Base-by-base conservation (phyloP, 225 moss, liverwort and hornwort genomes). In the Antitrichia curtipendula region DNA sequence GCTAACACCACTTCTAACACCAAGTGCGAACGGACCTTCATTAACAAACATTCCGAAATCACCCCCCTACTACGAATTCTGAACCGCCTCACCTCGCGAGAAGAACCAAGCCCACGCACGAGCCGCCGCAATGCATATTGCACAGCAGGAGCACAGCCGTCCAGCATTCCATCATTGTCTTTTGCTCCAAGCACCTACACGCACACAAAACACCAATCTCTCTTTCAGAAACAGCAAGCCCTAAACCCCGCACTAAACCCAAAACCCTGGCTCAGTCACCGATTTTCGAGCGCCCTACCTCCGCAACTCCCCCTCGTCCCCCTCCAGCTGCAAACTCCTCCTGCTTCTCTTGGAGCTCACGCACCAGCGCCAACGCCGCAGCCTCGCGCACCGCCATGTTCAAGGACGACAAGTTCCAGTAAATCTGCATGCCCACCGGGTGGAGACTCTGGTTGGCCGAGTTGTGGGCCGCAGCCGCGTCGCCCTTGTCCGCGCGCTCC, bases 341-440 rank as follows among this genome's bases (percentile, higher is more conserved):
- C 90, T 99, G 98, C 59, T 94, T 95, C 47, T 87, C 93, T 45
- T 79, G 87, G 50, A 98, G 90, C 84, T 98, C 97, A 29, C 91
- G 82, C 41, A 96, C 96, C 50, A 98, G 91, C 32, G 95, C 97
- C 90, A 95, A 80, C 54, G 96, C 93, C 45, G 97, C 97, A 53
- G 91, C 90, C 91, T 98, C 97, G 85, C 96, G 93, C 86, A 96
- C 96, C 53, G 84, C 88, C 68, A 94, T 92, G 47, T 92, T 82
- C 59, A 95, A 45, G 31, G 93, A 93, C 54, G 97, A 95, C 74
- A 98, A 85, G 91, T 94, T 94, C 97, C 97, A 98, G 86, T 98
- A 98, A 65, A 98, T 96, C 88, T 98, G 96, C 96, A 98, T 95
- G n/a, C 97, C 97, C 73, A 94, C 86, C 10, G 96, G 97, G 71